Evolutionary conservation across 257 asterid species (phyloP), one percentile per base, ranked within the genome.

Genomic region (Coffea canephora): DNA sequence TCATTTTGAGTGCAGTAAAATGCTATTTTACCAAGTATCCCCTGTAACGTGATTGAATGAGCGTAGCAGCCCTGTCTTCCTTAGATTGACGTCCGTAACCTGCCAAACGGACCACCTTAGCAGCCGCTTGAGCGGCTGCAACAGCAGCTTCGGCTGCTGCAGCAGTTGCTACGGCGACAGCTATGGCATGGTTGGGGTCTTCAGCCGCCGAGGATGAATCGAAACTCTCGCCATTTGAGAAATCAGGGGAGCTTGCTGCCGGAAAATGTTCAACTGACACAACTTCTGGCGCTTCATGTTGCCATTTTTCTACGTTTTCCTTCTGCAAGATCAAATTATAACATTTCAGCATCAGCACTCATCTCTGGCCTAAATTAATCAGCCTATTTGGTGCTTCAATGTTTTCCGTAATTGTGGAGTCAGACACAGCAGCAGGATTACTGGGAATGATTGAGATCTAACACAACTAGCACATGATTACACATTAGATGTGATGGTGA

Each of bases 141-240:
- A 87, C 90, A 0, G 97, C 98, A 1, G 98, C 98, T 88, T 92
- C 93, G 16, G 97, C 97, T 0, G 98, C 98, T 0, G 96, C 97
- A 4, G 99, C 97, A 25, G 99, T 91, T 5, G 97, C 97, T 69
- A 76, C 87, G 1, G 97, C 99, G 82, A 95, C 95, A 4, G 91
- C 94, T 72, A 88, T 84, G 6, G 94, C 95, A 69, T 87, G 98
- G 82, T 87, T 83, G 5, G 81, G 90, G 84, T 89, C 94, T 78
- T 89, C 91, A 0, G 82, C 87, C 49, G 75, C 82, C 8, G 93
- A 91, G 36, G 98, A 91, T 46, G 92, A 85, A 76, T 76, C 86
- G 41, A 85, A 49, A 79, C 95, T 87, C 77, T 86, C 95, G 41
- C 77, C 87, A 69, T 87, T 86, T 4, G 94, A 85, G 66, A 77